Conservation (phyloP, 2,329 filamentous ascomycete species). For the Tetracladium maxilliforme region DNA sequence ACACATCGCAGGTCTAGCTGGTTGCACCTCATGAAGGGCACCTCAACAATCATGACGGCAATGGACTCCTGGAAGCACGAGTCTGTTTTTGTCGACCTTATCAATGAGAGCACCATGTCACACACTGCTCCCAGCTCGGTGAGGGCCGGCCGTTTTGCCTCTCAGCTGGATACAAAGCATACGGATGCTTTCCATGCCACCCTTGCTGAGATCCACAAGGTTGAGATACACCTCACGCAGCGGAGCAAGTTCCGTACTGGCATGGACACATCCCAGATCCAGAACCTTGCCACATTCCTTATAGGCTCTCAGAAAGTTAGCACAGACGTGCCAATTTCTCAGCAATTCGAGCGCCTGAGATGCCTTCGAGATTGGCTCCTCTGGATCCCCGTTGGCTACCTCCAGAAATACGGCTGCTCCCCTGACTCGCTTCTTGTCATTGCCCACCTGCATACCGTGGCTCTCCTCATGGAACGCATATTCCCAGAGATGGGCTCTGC, state of each 20-base stretch:
- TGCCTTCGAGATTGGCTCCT: slow-evolving; percentile 86
- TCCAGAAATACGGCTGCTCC: slow-evolving; percentile 64
- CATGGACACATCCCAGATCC: slow-evolving; percentile 53
- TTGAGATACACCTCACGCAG: slow-evolving; percentile 54
- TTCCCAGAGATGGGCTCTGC: slow-evolving; percentile 85
- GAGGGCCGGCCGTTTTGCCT: slow-evolving; percentile 40
- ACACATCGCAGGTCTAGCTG: slow-evolving; percentile 72
- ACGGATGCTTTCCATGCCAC: slow-evolving; percentile 52
- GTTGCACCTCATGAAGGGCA: slow-evolving; percentile 85
- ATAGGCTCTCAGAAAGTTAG: slow-evolving; percentile 58
- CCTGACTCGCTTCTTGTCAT: slow-evolving; percentile 70
- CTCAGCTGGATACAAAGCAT: slow-evolving; percentile 54
- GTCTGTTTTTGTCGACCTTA: slow-evolving; percentile 72
- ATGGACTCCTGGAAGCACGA: slow-evolving; percentile 90
- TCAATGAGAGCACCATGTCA: slow-evolving; percentile 64
- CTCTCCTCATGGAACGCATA: slow-evolving; percentile 74
- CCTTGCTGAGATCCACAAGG: slow-evolving; percentile 50
- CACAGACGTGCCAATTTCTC: slow-evolving; percentile 54
- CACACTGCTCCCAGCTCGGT: slow-evolving; percentile 49
- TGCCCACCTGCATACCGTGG: slow-evolving; percentile 82
- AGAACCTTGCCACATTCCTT: slow-evolving; percentile 58
- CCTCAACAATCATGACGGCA: slow-evolving; percentile 73
- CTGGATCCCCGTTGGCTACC: slow-evolving; percentile 78
- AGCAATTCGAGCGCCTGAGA: slow-evolving; percentile 83
- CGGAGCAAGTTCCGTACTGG: too few relatives aligned